Base-by-base conservation (phyloP, 1,284 basidiomycete genomes). In the Pyrrhoderma noxium region DNA sequence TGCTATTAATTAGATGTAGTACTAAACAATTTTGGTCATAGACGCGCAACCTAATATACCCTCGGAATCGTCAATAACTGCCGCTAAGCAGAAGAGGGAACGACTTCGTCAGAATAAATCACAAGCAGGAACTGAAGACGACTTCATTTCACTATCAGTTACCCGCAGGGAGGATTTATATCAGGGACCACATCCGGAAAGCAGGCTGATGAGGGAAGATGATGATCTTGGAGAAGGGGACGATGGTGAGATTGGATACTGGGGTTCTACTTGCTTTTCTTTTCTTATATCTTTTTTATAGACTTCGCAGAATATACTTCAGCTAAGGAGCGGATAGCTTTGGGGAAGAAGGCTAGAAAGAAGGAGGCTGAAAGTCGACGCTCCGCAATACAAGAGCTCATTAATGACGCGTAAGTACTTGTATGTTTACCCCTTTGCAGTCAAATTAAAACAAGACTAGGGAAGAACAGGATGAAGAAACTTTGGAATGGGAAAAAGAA, bases 161-260 rank as follows among this genome's bases (percentile, higher is more conserved):
- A 74, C 76, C 8, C 76, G 76, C 59, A 66, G 74, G 57, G 61
- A 67, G 42, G 76, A 81, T 23, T 67, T 69, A 25, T 64, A 74
- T 14, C 71, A 77, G 58, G 89, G 89, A 0, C 89, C 90, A n/a
- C 90, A 93, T 73, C 91, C 90, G 8, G 89, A 90, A 60, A 93
- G 89, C 61, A 76, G 93, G 14, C 69, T 97, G 14, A 71, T 93
- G 67, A 70, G 93, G 49, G 94, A 97, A 66, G 93, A 96, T 40
- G 93, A 97, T 64, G 91, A 95, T 59, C 65, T 90, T 1, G 93
- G 92, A 0, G 92, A 96, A 60, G 93, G 87, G 0, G 93, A 95
- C 51, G 93, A 96, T 60, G 91, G 90, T 91, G 58, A 54, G 79
- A 64, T 38, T 16, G 7, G 43, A 38, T 1, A 18, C 37, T 11